These are phyloP conservation scores for Coffea eugenioides DNA, from an alignment of 257 asterid species.

Conservation along the genomic window DNA sequence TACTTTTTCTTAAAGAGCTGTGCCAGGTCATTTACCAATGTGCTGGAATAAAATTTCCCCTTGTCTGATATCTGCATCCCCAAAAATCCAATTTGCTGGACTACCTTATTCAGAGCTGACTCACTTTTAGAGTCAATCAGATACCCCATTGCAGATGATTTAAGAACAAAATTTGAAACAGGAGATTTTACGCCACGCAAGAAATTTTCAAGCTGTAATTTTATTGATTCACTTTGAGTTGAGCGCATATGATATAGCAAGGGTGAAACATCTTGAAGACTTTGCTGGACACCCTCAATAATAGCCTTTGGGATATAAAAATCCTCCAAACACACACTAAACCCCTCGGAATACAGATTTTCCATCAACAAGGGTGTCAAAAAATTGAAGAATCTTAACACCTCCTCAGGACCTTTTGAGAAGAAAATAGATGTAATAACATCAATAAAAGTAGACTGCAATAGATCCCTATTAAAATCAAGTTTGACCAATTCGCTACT, in stretches of 20 bases:
- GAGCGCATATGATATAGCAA: slow-evolving; percentile 48
- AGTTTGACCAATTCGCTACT: slow-evolving; percentile 54
- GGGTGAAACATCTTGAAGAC: slow-evolving; percentile 48
- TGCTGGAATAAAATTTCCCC: slow-evolving; percentile 75
- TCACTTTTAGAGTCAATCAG: slow-evolving; percentile 87
- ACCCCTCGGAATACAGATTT: slow-evolving; percentile 63
- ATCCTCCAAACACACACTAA: slow-evolving; percentile 75
- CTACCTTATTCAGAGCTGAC: slow-evolving; percentile 83
- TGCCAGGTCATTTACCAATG: slow-evolving; percentile 68
- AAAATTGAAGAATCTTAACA: slow-evolving; percentile 64
- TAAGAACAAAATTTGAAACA: slow-evolving; percentile 51
- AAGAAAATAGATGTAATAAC: slow-evolving; percentile 73
- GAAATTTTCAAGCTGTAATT: slow-evolving; percentile 58
- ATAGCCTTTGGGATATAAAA: slow-evolving; percentile 55
- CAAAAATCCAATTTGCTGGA: slow-evolving; percentile 87
- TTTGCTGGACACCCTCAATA: slow-evolving; percentile 43
- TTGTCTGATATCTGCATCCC: slow-evolving; percentile 68
- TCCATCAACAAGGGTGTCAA: slow-evolving; percentile 88
- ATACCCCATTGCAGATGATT: slow-evolving; percentile 68
- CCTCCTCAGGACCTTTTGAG: slow-evolving; percentile 84
- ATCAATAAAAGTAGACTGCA: slow-evolving; percentile 63
- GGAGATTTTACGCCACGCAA: slow-evolving; percentile 60
- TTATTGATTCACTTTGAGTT: slow-evolving; percentile 53
- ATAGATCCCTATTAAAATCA: slow-evolving; percentile 54
- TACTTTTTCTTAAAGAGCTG: slow-evolving; percentile 55